Evolutionary conservation across 345 rosid genomes (phyloP).

Genomic region (Hibiscus mutabilis): DNA sequence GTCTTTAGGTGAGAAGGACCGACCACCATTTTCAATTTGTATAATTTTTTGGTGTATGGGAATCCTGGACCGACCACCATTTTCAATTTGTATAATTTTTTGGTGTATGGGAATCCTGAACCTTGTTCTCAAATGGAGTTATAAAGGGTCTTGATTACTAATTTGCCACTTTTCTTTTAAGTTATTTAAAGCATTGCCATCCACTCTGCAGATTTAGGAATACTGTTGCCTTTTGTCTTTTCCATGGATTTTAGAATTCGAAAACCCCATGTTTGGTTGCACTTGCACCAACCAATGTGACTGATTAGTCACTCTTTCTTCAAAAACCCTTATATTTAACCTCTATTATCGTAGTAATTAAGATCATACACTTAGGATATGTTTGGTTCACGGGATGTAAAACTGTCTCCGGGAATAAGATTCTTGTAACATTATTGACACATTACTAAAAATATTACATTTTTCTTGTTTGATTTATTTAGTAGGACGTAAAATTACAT

Average conservation of each 20-base stretch:
- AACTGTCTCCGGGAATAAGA: too few species aligned
- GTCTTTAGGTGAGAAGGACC: slow-evolving; percentile 20
- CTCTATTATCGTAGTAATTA: too few species aligned
- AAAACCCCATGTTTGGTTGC: slow-evolving; percentile 11
- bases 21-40: slow-evolving; percentile 20
- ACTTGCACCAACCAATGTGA: background rate
- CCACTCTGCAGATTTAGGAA: slow-evolving; percentile 27
- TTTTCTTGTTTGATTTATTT: too few species aligned
- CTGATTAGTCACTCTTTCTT: slow-evolving; percentile 3
- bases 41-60: background rate
- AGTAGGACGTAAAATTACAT: too few species aligned
- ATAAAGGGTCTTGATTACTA: slow-evolving; percentile 28
- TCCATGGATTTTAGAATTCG: slow-evolving; percentile 18
- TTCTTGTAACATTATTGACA: too few species aligned
- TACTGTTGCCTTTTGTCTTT: slow-evolving; percentile 11
- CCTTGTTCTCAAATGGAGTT: slow-evolving; percentile 14
- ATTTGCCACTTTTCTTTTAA: slow-evolving; percentile 32
- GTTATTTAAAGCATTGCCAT: slow-evolving; percentile 34
- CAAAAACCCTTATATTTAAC: background rate
- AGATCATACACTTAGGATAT: too few species aligned
- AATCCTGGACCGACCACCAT: background rate
- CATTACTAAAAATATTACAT: too few species aligned
- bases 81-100: too few species aligned
- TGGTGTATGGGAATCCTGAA: background rate
- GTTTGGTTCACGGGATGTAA: too few species aligned